Base-by-base conservation (phyloP, 345 rosid genomes). In the Combretum micranthum region DNA sequence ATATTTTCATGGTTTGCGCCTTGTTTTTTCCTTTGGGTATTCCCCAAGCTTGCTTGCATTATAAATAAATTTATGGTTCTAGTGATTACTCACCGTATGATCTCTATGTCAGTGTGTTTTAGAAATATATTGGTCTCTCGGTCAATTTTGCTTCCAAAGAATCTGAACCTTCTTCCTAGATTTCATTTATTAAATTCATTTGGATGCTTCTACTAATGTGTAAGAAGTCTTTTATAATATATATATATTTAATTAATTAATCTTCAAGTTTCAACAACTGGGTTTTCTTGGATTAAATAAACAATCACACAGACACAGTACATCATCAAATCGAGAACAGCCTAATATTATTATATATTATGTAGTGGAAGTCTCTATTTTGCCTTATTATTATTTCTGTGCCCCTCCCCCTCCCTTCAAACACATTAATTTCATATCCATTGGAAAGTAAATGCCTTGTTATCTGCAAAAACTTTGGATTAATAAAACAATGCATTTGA, bases 211-310 rank as follows among this genome's bases (percentile, higher is more conserved):
- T 78, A 68, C 59, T 63, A 47, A 65, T 74, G 77, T 73, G 70
- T 66, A 50, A 62, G 53, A 50, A 62, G 53, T 26, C 20, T 2
- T 37, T 18, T 7, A 15, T 43, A 52, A 32, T 15, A n/a, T n/a
- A n/a, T n/a, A n/a, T n/a, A n/a, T 25, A 22, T 12, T 37, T 16
- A 21, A 19, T 20, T 15, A 37, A 32, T 44, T 43, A 17, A 25
- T 53, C 77, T 70, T 67, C 79, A 78, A 78, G 87, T 81, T 86
- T 86, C 79, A 72, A 81, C 77, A 69, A 66, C 79, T 80, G 70
- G 83, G 83, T 78, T 64, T 75, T 69, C 69, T 64, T 62, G 45
- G 52, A 39, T 21, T 44, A 43, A 20, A 42, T 42, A 32, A 39
- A 39, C 15, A 15, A 23, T 32, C 42, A 20, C 54, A 42, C 44